A percentile compares a stretch with the other conserved stretches of the same genome.
phyloP scores from a whole-genome alignment of 225 moss, liverwort and hornwort species.

The Pseudoscleropodium purum region DNA sequence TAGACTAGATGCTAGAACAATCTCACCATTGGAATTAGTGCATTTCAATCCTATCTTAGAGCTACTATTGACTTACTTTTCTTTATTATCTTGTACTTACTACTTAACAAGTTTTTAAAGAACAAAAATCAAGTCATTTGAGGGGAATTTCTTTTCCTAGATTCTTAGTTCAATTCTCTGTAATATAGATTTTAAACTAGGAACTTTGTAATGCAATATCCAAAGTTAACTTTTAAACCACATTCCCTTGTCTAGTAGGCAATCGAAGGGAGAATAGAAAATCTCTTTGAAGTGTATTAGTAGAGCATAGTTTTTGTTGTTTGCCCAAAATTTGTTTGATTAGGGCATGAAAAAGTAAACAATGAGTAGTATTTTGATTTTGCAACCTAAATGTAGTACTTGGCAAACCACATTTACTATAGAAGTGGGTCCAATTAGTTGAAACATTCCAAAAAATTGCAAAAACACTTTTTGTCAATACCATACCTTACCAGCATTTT shows the following conservation, averaged over 20 bases:
- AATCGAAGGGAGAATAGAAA: neutral
- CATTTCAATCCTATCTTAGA: neutral
- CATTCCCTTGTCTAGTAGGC: accelerated
- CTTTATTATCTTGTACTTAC: accelerated
- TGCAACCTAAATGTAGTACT: accelerated
- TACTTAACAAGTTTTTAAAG: neutral
- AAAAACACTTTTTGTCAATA: neutral
- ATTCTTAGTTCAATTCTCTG: neutral
- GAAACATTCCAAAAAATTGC: neutral
- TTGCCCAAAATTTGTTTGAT: neutral
- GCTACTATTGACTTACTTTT: neutral
- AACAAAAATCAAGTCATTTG: neutral
- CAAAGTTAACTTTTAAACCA: neutral
- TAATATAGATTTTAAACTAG: neutral
- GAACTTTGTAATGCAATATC: neutral
- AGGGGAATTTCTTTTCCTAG: neutral
- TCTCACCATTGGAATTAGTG: no score
- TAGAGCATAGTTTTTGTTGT: neutral
- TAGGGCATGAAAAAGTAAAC: neutral
- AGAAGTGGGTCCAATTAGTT: accelerated
- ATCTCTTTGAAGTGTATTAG: neutral
- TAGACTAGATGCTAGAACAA: neutral
- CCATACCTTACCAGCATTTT: accelerated
- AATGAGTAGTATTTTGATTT: neutral
- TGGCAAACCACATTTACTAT: neutral